Percentiles rank a stretch among this genome's conserved stretches.
Evolutionary conservation across 2,329 filamentous ascomycete species (phyloP).

Genomic region (Monosporascus sp.): DNA sequence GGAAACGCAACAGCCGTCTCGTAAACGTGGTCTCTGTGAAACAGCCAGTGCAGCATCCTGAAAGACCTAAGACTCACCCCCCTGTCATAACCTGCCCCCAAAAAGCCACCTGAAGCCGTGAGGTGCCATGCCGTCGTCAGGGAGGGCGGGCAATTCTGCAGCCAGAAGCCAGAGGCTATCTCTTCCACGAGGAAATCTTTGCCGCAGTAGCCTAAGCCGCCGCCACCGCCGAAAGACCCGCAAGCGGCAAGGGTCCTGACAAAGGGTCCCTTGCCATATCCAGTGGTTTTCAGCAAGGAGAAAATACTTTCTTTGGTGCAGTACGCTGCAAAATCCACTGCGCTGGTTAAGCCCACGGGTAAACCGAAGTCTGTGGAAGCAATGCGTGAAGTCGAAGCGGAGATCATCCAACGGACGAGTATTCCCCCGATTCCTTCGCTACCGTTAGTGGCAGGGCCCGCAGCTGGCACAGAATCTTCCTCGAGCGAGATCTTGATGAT

Average conservation of each 20-base stretch:
- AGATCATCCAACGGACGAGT: slow-evolving; percentile 11
- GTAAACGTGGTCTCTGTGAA: neutral
- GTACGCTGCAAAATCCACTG: slow-evolving; percentile 3
- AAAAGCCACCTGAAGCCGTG: neutral
- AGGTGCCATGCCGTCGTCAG: no score
- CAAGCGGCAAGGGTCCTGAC: neutral
- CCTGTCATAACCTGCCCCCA: neutral
- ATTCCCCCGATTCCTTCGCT: slow-evolving; percentile 22
- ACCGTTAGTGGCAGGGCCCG: slow-evolving; percentile 25
- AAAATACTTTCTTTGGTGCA: slow-evolving; percentile 9
- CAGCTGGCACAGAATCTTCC: slow-evolving; percentile 24
- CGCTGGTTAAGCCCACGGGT: slow-evolving; percentile 1
- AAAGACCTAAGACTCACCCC: neutral
- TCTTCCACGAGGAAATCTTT: neutral
- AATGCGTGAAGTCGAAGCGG: slow-evolving; percentile 4
- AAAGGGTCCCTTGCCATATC: neutral
- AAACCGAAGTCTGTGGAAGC: neutral
- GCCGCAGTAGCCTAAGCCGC: neutral
- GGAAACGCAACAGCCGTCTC: neutral
- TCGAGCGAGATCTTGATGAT: slow-evolving; percentile 26
- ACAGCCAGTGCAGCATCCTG: neutral
- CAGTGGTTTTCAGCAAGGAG: slow-evolving; percentile 17
- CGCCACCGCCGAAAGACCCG: neutral
- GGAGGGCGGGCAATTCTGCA: neutral
- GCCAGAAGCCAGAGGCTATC: neutral